A percentile compares a stretch with the other conserved stretches of the same genome.
phyloP scores from a whole-genome alignment of 305 asterid species.

The Rubia tinctorum region DNA sequence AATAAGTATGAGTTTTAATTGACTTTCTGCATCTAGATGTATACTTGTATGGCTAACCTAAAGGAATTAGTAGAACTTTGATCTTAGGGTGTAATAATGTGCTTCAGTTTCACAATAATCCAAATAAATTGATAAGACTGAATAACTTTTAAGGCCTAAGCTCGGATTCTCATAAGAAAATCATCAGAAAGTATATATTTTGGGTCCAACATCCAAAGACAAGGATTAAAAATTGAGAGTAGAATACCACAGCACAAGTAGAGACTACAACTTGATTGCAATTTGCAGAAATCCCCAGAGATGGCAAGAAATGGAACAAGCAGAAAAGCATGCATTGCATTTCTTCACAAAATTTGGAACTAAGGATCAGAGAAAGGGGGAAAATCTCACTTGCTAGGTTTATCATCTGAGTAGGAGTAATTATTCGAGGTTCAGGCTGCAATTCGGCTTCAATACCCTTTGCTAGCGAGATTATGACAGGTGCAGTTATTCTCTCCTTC shows the following conservation, averaged over 20 bases:
- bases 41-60: background rate
- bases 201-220: background rate
- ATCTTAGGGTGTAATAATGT: background rate
- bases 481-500: constrained; percentile 70
- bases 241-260: background rate
- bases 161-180: background rate
- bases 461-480: constrained; percentile 69
- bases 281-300: background rate
- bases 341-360: background rate
- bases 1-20: background rate
- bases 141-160: background rate
- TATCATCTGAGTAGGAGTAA: constrained; percentile 88
- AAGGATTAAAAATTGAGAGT: background rate
- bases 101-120: background rate
- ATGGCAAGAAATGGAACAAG: background rate
- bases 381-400: constrained; percentile 63
- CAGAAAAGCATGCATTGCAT: too few relatives aligned
- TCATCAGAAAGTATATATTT: background rate
- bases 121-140: background rate
- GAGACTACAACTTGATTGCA: background rate
- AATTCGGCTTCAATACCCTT: constrained; percentile 91
- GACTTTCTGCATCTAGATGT: background rate
- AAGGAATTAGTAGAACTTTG: background rate
- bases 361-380: background rate
- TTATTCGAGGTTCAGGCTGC: constrained; percentile 64